phyloP scores from a whole-genome alignment of 345 rosid species.

The Aquilaria yunnanensis region DNA sequence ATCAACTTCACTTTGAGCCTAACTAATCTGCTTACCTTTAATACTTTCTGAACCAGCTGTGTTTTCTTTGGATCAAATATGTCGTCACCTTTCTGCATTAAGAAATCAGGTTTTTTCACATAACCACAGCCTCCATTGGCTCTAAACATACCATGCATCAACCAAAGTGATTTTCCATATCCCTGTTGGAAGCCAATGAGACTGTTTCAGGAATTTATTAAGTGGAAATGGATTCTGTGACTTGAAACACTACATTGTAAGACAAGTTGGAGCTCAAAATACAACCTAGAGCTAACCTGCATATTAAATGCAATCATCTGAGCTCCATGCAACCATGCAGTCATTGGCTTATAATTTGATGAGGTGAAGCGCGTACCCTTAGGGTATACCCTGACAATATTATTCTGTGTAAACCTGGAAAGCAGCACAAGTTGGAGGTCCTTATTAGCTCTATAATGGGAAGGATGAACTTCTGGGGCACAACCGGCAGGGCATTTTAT shows the following conservation, averaged over 20 bases:
- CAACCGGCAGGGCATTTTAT: too few relatives aligned
- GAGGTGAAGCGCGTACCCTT: constrained; percentile 81
- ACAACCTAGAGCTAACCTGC: constrained; percentile 42
- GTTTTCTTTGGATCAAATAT: constrained; percentile 56
- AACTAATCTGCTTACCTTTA: constrained; percentile 39
- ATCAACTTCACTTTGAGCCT: not conserved
- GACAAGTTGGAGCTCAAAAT: not conserved
- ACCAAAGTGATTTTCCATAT: constrained; percentile 72
- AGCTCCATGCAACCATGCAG: constrained; percentile 95
- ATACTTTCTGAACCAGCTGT: constrained; percentile 40
- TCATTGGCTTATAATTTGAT: not conserved
- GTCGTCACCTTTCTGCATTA: constrained; percentile 37
- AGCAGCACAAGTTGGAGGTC: not conserved
- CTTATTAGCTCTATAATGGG: too few relatives aligned
- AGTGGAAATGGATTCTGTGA: not conserved
- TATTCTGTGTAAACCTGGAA: constrained; percentile 74
- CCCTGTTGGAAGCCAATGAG: constrained; percentile 37
- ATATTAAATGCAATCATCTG: constrained; percentile 65
- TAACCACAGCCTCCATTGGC: constrained; percentile 92
- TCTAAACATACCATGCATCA: constrained; percentile 96
- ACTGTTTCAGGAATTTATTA: not conserved
- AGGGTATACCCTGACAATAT: constrained; percentile 79
- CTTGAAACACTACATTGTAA: not conserved
- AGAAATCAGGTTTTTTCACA: constrained; percentile 75
- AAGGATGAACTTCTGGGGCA: too few relatives aligned